Evolutionary conservation across 768 basidiomycete species (phyloP), one percentile per base, ranked within the genome.

Genomic region (Phlegmacium glaucopus): DNA sequence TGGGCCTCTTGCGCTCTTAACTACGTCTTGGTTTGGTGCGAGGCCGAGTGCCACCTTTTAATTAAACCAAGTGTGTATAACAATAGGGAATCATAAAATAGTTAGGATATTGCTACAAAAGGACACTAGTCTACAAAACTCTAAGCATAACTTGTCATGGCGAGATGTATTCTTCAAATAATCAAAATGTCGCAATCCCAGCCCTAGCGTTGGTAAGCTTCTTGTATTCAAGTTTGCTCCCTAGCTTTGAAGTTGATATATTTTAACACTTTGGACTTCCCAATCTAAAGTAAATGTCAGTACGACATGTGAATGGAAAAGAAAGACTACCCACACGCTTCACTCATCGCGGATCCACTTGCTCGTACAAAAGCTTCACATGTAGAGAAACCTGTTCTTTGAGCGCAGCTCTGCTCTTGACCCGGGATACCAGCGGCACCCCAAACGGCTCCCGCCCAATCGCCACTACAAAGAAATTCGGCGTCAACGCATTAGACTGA

Each of bases 381-480:
- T 4, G 85, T 88, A 18, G 85, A 70, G 64, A 82, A 83, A 34
- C 91, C 92, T 11, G 94, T 97, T 55, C 78, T 75, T 55, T 82
- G 71, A 12, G 90, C 89, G 58, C 94, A 97, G 63, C 87, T 92
- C 63, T 87, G 79, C 13, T 80, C 81, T 69, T 94, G 93, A 43
- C 93, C 93, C 13, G 88, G 89, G 44, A 85, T 76, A 26, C 90
- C 90, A 42, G 84, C 67, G 17, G 57, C 51, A 41, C 66, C 70
- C 94, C 94, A 97, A n/a, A 80, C 85, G 39, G 69, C 70, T 40
- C 83, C 81, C 9, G 93, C 92, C 94, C 93, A 97, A 55, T 94
- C 89, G 49, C 93, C 93, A 57, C 90, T 86, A 36, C 54, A 52
- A 38, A 4, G 15, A 27, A 53, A 25, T 12, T 27, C 16, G 3